phyloP scores from a whole-genome alignment of 225 moss, liverwort and hornwort genomes.

The Neckera pumila region DNA sequence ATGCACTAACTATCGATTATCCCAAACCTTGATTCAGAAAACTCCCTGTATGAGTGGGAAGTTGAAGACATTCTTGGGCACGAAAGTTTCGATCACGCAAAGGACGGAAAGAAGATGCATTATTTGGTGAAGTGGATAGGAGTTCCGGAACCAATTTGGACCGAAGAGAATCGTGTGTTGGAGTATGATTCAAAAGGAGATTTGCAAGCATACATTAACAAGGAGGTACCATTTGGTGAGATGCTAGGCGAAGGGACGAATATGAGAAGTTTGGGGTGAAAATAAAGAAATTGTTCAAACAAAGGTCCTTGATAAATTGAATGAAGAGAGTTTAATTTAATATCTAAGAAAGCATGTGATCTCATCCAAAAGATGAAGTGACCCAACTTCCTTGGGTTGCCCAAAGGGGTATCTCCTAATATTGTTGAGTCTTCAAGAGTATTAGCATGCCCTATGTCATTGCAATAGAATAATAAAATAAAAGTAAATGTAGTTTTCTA shows the following conservation, averaged over 20 bases:
- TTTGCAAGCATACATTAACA: not conserved
- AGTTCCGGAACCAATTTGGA: not conserved
- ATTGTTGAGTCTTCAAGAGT: not conserved
- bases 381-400: not conserved
- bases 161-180: not conserved
- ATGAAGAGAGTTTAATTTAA: not conserved
- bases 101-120: not conserved
- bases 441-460: too few relatives aligned
- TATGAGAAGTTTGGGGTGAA: not conserved
- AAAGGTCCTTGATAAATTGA: not conserved
- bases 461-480: too few relatives aligned
- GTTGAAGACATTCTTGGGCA: not conserved
- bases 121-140: not conserved
- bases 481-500: too few relatives aligned
- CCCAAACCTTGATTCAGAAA: not conserved
- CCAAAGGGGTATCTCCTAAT: not conserved
- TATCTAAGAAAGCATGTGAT: not conserved
- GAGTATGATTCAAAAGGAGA: not conserved
- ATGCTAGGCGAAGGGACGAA: not conserved
- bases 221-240: not conserved
- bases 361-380: not conserved
- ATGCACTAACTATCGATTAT: not conserved
- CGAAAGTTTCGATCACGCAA: not conserved
- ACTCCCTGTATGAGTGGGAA: too few relatives aligned
- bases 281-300: not conserved